A percentile compares a stretch with the other conserved stretches of the same genome.
Evolutionary conservation across 2,329 filamentous ascomycete genomes (phyloP).

Genomic region (Claviceps pusilla): DNA sequence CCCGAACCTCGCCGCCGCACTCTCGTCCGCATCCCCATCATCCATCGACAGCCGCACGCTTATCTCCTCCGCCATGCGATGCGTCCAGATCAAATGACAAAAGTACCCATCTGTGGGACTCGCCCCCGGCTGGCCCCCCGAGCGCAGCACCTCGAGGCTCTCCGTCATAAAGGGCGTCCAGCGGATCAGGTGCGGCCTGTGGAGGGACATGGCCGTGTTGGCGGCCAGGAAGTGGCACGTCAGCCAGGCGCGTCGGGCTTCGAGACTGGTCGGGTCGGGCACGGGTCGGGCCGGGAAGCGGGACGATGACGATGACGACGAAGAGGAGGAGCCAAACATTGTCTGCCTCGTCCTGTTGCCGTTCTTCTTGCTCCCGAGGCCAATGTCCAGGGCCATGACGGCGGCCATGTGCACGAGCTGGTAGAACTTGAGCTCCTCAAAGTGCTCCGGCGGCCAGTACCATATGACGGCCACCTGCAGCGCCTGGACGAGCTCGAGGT

Average conservation of each 20-base stretch:
- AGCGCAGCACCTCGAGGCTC: conserved; percentile 39
- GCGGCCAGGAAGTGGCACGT: conserved; percentile 43
- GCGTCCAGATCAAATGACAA: conserved; percentile 43
- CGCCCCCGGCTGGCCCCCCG: conserved; percentile 30
- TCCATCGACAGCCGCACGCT: conserved; percentile 52
- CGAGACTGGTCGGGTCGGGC: conserved; percentile 38
- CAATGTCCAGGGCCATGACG: conserved; percentile 28
- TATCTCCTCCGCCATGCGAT: conserved; percentile 53
- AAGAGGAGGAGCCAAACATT: too few relatives aligned
- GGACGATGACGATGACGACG: too few relatives aligned
- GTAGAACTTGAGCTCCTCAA: conserved; percentile 81
- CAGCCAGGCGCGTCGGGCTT: conserved; percentile 43
- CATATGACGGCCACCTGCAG: conserved; percentile 63
- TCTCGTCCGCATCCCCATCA: conserved; percentile 32
- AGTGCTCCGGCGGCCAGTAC: conserved; percentile 72
- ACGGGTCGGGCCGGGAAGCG: conserved; percentile 25
- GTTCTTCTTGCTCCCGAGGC: conserved; percentile 40
- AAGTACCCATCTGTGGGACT: conserved; percentile 41
- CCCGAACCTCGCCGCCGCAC: conserved; percentile 32
- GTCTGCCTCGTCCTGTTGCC: too few relatives aligned
- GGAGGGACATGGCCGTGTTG: conserved; percentile 46
- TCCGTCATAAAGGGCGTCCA: conserved; percentile 48
- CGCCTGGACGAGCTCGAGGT: conserved; percentile 67
- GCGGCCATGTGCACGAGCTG: conserved; percentile 70
- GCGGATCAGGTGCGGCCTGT: conserved; percentile 43